A percentile compares a stretch with the other conserved stretches of the same genome.
These are phyloP conservation scores for Rhamnella rubrinervis DNA, from an alignment of 331 rosid species.

Conservation along the genomic window DNA sequence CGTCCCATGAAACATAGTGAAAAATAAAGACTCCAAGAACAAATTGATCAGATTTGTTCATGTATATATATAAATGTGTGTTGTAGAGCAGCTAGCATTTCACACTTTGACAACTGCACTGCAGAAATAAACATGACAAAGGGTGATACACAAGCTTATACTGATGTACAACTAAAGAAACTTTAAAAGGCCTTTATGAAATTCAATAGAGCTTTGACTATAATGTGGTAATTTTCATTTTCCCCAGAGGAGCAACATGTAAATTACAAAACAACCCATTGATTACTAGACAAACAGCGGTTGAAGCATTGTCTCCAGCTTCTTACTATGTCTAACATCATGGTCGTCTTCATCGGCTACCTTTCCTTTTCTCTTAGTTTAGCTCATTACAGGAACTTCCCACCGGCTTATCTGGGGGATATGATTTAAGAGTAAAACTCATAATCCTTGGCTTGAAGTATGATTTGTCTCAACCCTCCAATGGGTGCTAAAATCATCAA, in stretches of 20 bases:
- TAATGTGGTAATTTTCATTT: background rate
- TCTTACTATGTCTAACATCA: background rate
- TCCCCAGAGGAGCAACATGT: background rate
- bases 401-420: constrained; percentile 14
- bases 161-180: constrained; percentile 1
- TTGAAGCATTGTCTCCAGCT: background rate
- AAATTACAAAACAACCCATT: too few species aligned
- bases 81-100: background rate
- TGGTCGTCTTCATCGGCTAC: constrained; percentile 3
- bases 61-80: background rate
- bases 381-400: constrained; percentile 3
- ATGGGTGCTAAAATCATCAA: constrained; percentile 69
- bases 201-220: background rate
- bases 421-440: constrained; percentile 51
- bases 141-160: constrained; percentile 4
- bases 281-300: background rate
- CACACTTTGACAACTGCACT: constrained; percentile 1
- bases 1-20: background rate
- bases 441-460: constrained; percentile 55
- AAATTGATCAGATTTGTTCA: background rate
- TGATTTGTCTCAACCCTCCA: constrained; percentile 78
- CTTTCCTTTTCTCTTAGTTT: constrained; percentile 6
- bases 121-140: constrained; percentile 5
- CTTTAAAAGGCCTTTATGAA: background rate
- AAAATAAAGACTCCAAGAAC: background rate